Evolutionary conservation across 2,329 filamentous ascomycete genomes (phyloP).

Genomic region (Penicillium italicum): DNA sequence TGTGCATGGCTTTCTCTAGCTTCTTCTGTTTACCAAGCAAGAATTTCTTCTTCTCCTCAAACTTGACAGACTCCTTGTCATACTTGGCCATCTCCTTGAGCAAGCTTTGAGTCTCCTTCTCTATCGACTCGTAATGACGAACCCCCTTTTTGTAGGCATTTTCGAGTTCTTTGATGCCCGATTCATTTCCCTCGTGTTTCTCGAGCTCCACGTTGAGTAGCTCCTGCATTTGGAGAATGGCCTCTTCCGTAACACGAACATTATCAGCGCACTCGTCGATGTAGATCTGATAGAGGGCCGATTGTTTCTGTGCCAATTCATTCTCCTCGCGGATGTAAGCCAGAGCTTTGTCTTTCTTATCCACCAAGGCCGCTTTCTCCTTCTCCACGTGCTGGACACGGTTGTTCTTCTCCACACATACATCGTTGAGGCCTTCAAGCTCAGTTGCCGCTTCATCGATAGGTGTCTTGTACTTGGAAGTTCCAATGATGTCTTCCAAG

Average conservation of each 20-base stretch:
- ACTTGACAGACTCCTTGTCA: constrained; percentile 95
- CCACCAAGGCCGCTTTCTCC: constrained; percentile 86
- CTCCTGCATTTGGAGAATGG: constrained; percentile 83
- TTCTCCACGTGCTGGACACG: constrained; percentile 98
- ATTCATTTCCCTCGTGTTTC: constrained; percentile 85
- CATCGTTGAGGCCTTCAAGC: constrained; percentile 88
- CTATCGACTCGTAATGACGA: constrained; percentile 77
- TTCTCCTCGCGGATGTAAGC: constrained; percentile 90
- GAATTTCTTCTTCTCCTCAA: constrained; percentile 97
- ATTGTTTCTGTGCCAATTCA: constrained; percentile 83
- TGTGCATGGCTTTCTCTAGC: constrained; percentile 79
- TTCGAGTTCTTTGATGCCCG: constrained; percentile 84
- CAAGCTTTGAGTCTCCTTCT: constrained; percentile 74
- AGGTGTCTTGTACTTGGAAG: constrained; percentile 94
- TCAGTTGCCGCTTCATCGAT: constrained; percentile 92
- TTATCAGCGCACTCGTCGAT: constrained; percentile 87
- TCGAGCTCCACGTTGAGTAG: constrained; percentile 83
- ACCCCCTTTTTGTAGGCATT: constrained; percentile 77
- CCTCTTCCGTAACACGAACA: constrained; percentile 80
- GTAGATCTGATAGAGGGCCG: constrained; percentile 87
- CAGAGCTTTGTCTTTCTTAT: constrained; percentile 93
- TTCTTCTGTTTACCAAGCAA: constrained; percentile 88
- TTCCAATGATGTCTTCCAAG: constrained; percentile 96
- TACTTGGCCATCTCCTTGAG: constrained; percentile 86
- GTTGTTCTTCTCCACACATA: constrained; percentile 90